These are phyloP conservation scores for Gracilaria domingensis DNA, from an alignment of 23 red algal species.

Conservation along the genomic window DNA sequence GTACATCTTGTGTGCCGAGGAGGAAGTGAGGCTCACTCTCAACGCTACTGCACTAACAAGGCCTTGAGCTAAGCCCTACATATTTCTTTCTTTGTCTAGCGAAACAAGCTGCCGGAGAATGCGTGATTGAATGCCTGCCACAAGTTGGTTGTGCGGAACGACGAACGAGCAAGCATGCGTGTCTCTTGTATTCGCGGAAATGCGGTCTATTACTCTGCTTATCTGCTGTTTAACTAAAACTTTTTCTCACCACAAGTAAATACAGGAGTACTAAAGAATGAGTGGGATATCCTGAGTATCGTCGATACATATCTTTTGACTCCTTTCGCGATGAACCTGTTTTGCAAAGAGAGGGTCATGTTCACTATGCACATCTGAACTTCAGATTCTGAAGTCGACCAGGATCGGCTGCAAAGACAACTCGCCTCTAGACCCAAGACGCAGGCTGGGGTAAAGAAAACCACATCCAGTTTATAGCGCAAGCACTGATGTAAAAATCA, in stretches of 20 bases:
- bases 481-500: too few species aligned
- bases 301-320: too few species aligned
- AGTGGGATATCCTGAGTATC: too few species aligned
- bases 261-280: too few species aligned
- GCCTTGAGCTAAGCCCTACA: neutral
- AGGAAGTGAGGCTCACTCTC: neutral
- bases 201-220: neutral
- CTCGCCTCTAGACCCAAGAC: too few species aligned
- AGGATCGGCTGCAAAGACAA: too few species aligned
- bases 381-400: too few species aligned
- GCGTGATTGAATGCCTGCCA: neutral
- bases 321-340: too few species aligned
- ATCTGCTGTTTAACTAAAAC: neutral
- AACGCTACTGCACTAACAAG: neutral
- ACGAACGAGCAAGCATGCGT: neutral
- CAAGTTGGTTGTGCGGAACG: neutral
- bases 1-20: neutral
- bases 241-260: neutral
- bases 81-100: neutral
- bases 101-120: neutral
- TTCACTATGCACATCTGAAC: too few species aligned
- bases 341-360: too few species aligned
- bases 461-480: too few species aligned
- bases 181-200: neutral
- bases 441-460: too few species aligned